Conservation (phyloP, 2,329 filamentous ascomycete species). For the Dactylellina drechsleri region DNA sequence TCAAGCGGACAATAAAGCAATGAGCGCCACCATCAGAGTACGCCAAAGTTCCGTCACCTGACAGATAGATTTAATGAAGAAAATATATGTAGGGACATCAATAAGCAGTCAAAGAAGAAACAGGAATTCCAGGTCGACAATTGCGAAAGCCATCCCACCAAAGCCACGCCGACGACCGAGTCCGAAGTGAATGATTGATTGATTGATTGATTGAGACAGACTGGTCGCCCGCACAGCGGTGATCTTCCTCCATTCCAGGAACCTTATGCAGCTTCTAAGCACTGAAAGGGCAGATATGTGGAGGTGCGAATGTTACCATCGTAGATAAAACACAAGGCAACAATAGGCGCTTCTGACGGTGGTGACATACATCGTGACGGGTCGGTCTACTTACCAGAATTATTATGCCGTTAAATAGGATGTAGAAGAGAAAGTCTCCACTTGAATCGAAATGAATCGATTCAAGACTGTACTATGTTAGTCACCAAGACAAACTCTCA, state of each 20-base stretch:
- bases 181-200: slow-evolving; percentile 45
- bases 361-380: too few species aligned
- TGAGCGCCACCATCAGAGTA: slow-evolving; percentile 8
- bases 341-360: background rate
- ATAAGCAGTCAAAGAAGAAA: slow-evolving; percentile 47
- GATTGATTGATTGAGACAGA: slow-evolving; percentile 51
- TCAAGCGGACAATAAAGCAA: background rate
- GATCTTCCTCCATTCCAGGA: slow-evolving; percentile 56
- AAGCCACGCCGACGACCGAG: slow-evolving; percentile 47
- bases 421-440: slow-evolving; percentile 48
- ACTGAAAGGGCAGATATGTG: slow-evolving; percentile 56
- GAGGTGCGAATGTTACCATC: slow-evolving; percentile 34
- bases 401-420: slow-evolving; percentile 37
- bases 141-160: slow-evolving; percentile 52
- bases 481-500: background rate
- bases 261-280: slow-evolving; percentile 56
- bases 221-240: slow-evolving; percentile 38
- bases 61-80: slow-evolving; percentile 8
- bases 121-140: slow-evolving; percentile 42
- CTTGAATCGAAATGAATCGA: slow-evolving; percentile 31
- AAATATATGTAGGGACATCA: slow-evolving; percentile 48
- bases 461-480: slow-evolving; percentile 20
- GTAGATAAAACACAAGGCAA: background rate
- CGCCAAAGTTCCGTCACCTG: slow-evolving; percentile 2
- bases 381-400: slow-evolving; percentile 38